These are phyloP conservation scores for Sphaerulina populicola DNA, from an alignment of 2,329 filamentous ascomycete genomes.

Conservation along the genomic window DNA sequence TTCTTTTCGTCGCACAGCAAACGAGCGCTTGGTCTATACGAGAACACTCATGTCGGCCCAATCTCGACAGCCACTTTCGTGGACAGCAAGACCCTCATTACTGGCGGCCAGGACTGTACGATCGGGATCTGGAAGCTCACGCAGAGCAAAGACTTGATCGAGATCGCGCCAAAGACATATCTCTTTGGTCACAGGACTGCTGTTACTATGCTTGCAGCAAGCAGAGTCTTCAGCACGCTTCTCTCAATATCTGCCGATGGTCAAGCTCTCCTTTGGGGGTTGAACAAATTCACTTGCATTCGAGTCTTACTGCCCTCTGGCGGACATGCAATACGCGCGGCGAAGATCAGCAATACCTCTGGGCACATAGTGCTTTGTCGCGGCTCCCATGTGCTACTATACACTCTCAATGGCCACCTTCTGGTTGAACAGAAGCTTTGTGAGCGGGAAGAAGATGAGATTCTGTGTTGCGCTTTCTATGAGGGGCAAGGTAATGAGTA, in stretches of 20 bases:
- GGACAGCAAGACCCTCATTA: constrained; percentile 83
- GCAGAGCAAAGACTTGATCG: constrained; percentile 54
- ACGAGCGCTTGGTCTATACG: constrained; percentile 77
- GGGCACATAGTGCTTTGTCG: constrained; percentile 83
- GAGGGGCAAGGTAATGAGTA: constrained; percentile 86
- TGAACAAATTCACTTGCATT: constrained; percentile 83
- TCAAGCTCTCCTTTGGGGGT: constrained; percentile 81
- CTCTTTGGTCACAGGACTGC: constrained; percentile 85
- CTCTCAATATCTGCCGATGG: constrained; percentile 76
- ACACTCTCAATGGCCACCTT: constrained; percentile 77
- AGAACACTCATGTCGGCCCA: constrained; percentile 87
- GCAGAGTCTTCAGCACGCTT: constrained; percentile 79
- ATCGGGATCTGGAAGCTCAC: constrained; percentile 75
- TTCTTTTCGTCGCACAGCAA: constrained; percentile 87
- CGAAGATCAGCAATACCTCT: constrained; percentile 78
- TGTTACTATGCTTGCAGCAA: constrained; percentile 73
- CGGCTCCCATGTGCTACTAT: constrained; percentile 65
- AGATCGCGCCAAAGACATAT: constrained; percentile 67
- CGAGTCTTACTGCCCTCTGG: constrained; percentile 38
- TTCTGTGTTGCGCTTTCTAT: constrained; percentile 82
- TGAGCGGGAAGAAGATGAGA: constrained; percentile 55
- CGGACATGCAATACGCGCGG: constrained; percentile 56
- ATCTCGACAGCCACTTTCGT: constrained; percentile 76
- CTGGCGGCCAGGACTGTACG: constrained; percentile 84
- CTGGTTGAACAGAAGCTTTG: constrained; percentile 78